Evolutionary conservation across 169 alveolate species (phyloP).

Genomic region (Cryptosporidium parvum): DNA sequence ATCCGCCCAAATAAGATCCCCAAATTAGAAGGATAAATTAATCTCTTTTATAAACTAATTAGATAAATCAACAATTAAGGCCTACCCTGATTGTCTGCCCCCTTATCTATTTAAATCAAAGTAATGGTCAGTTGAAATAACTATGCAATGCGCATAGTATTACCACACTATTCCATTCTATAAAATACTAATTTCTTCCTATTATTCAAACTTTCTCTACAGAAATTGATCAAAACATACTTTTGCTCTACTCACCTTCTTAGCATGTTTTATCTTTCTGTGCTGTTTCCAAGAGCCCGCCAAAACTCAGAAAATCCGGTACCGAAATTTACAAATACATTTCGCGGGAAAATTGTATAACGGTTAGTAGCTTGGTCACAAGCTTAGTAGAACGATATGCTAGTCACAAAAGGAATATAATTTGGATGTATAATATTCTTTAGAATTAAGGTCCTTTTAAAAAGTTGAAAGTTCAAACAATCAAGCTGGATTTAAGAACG

Average conservation of each 20-base stretch:
- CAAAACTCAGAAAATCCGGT: conserved; percentile 2
- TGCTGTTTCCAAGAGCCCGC: neutral
- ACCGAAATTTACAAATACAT: neutral
- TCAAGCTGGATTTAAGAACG: neutral
- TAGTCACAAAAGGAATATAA: neutral
- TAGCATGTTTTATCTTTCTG: neutral
- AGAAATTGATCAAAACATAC: neutral
- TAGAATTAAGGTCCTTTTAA: neutral
- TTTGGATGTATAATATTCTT: neutral
- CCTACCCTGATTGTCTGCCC: neutral
- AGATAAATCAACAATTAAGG: neutral
- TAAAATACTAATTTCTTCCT: neutral
- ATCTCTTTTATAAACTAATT: neutral
- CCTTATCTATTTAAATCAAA: neutral
- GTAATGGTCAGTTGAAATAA: neutral
- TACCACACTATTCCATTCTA: neutral
- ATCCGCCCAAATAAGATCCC: conserved; percentile 45
- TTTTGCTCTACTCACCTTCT: neutral
- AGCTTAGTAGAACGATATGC: neutral
- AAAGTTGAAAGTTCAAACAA: neutral
- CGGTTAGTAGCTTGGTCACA: neutral
- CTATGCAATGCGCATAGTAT: neutral
- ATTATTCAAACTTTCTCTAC: no score
- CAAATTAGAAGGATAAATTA: conserved; percentile 9
- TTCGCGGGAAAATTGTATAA: conserved; percentile 1